Base-by-base conservation (phyloP, 129 eudicot species). In the Chrysanthemum makinoi region DNA sequence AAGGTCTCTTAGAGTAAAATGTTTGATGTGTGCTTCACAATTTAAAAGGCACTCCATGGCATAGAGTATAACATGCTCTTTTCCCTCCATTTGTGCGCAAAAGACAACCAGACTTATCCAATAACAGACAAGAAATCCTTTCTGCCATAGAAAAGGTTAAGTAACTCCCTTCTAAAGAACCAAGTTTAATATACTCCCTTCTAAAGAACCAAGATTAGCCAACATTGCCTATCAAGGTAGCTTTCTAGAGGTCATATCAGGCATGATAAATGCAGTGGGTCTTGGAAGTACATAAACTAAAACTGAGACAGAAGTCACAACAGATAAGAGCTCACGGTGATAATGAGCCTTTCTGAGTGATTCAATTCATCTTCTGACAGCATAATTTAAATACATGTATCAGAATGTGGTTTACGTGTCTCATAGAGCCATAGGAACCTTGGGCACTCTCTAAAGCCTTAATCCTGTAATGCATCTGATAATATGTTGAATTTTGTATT, bases 21-120 rank as follows among this genome's bases (percentile, higher is more conserved):
- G n/a, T n/a, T n/a, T n/a, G n/a, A n/a, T n/a, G n/a, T n/a, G n/a
- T n/a, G n/a, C n/a, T n/a, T n/a, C n/a, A n/a, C n/a, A n/a, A n/a
- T n/a, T n/a, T n/a, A n/a, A n/a, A n/a, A n/a, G n/a, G n/a, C n/a
- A n/a, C n/a, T n/a, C n/a, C n/a, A n/a, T n/a, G n/a, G n/a, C n/a
- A n/a, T n/a, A n/a, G n/a, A n/a, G n/a, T n/a, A n/a, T 56, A 56
- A 56, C 66, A 66, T 54, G 26, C 26, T 0, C 35, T 54, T 65
- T 44, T 71, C 44, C 68, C 46, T 58, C 66, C 68, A 72, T 22
- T 72, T 20, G 9, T 1, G 44, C 2, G 1, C 1, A 63, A 26
- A 49, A 75, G 48, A 43, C 66, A 75, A 73, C 63, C 77, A 20
- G 65, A 33, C 2, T 30, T 35, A 50, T 33, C 30, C 5, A 63